A percentile compares a stretch with the other conserved stretches of the same genome.
These are phyloP conservation scores for Xylaria sp. DNA, from an alignment of 2,329 filamentous ascomycete species.

Conservation along the genomic window DNA sequence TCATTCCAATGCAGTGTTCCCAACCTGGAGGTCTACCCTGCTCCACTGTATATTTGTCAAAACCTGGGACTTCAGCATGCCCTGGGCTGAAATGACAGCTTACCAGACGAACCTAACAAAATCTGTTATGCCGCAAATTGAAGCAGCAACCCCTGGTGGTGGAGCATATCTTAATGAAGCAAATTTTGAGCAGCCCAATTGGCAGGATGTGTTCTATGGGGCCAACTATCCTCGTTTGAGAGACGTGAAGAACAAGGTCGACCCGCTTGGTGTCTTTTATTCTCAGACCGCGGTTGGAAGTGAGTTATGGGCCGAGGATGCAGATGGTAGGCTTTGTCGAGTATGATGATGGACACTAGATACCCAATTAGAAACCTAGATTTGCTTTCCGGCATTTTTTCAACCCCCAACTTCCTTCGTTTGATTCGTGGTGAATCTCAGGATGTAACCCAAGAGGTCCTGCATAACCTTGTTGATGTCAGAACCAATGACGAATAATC, in stretches of 20 bases:
- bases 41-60: slow-evolving; percentile 5
- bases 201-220: slow-evolving; percentile 59
- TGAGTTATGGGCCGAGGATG: slow-evolving; percentile 48
- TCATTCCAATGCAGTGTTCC: slow-evolving; percentile 33
- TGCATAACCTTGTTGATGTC: too few relatives aligned
- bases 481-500: too few relatives aligned
- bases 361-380: too few relatives aligned
- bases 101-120: slow-evolving; percentile 30
- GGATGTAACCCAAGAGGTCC: too few relatives aligned
- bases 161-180: slow-evolving; percentile 64
- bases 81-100: slow-evolving; percentile 13
- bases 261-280: slow-evolving; percentile 59
- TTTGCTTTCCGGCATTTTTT: too few relatives aligned
- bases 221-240: slow-evolving; percentile 52
- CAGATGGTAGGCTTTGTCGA: slow-evolving; percentile 6
- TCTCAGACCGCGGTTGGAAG: slow-evolving; percentile 61
- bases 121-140: slow-evolving; percentile 36
- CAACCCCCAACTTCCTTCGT: too few relatives aligned
- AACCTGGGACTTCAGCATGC: slow-evolving; percentile 13
- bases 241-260: slow-evolving; percentile 60
- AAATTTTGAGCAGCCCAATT: slow-evolving; percentile 59
- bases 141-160: slow-evolving; percentile 48
- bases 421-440: too few relatives aligned
- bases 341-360: background rate
- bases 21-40: slow-evolving; percentile 11